phyloP scores from a whole-genome alignment of 2,329 filamentous ascomycete genomes.

The Exophiala spinifera region DNA sequence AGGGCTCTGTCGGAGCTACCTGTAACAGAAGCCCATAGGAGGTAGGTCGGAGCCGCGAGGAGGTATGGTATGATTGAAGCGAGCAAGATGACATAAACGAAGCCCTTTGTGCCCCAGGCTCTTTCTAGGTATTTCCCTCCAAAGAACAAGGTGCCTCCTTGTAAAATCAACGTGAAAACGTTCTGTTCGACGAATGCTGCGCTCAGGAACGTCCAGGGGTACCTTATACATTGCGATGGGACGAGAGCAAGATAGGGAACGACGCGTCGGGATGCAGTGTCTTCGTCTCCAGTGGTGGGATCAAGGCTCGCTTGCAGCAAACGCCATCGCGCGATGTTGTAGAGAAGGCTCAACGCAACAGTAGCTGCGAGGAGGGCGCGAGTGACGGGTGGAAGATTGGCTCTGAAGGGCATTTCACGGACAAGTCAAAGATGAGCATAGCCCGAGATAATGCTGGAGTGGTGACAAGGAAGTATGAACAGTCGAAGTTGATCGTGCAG shows the following conservation, averaged over 20 bases:
- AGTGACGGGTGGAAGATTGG: slow-evolving; percentile 91
- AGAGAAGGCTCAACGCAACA: slow-evolving; percentile 71
- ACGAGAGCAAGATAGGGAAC: slow-evolving; percentile 86
- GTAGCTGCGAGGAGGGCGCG: slow-evolving; percentile 74
- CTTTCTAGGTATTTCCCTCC: slow-evolving; percentile 93
- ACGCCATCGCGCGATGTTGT: slow-evolving; percentile 61
- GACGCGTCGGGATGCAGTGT: slow-evolving; percentile 57
- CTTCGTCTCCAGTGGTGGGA: slow-evolving; percentile 36
- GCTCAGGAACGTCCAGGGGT: slow-evolving; percentile 88
- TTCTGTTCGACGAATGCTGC: slow-evolving; percentile 91
- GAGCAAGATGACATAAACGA: slow-evolving; percentile 83
- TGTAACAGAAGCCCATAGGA: slow-evolving; percentile 67
- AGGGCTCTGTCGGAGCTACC: slow-evolving; percentile 45
- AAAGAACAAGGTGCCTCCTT: slow-evolving; percentile 77
- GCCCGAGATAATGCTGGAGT: slow-evolving; percentile 1
- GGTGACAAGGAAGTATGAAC: background rate
- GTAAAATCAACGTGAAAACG: slow-evolving; percentile 77
- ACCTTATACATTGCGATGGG: slow-evolving; percentile 76
- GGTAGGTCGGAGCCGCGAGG: slow-evolving; percentile 68
- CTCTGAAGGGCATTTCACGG: slow-evolving; percentile 65
- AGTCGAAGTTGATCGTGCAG: background rate
- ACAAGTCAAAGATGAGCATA: slow-evolving; percentile 1
- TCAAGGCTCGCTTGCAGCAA: slow-evolving; percentile 56
- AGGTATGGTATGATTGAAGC: slow-evolving; percentile 77
- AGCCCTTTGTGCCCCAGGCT: slow-evolving; percentile 89